Base-by-base conservation (phyloP, 2,329 filamentous ascomycete genomes). In the Apiospora marii region DNA sequence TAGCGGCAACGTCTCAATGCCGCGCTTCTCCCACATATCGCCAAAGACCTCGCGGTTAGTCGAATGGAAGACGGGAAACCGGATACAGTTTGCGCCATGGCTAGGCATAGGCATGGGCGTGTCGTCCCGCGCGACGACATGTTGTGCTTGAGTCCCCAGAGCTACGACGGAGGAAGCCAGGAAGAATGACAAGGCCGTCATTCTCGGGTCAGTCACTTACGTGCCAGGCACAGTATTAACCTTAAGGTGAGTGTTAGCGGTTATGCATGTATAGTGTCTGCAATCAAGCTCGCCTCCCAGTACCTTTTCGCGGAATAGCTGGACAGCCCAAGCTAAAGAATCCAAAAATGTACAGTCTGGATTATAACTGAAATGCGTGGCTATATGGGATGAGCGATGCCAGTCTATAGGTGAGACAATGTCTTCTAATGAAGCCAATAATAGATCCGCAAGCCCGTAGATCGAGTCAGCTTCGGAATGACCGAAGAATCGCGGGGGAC, bases 1-100 rank as follows among this genome's bases (percentile, higher is more conserved):
- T 41, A 89, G 79, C 68, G 83, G 78, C 3, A 87, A 78, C 68
- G 86, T 83, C 53, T 86, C 80, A 24, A 80, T 76, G 37, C 74
- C 77, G 24, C 79, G 77, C 72, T 77, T 80, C 68, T 83, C 83
- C 44, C 86, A 82, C 61, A 84, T 83, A 22, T 79, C 78, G 64
- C 80, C 78, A 71, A 87, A 85, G 68, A 82, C 77, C 30, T 81
- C 76, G 46, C 77, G 74, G 74, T 85, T 85, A 69, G 82, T 85
- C 37, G 84, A 85, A 74, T 86, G 84, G 58, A 86, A 78, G 68
- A 86, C 80, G 37, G 82, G 83, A 72, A 85, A 75, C 73, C 84
- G 84, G 51, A 85, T 78, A 58, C 78, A 81, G 70, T 61, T 73
- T 27, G 58, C 68, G 16, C 34, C 51, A 43, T 43, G 46, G 41